These are phyloP conservation scores for Yamadazyma sp. DNA, from an alignment of 805 yeast species.

Conservation along the genomic window DNA sequence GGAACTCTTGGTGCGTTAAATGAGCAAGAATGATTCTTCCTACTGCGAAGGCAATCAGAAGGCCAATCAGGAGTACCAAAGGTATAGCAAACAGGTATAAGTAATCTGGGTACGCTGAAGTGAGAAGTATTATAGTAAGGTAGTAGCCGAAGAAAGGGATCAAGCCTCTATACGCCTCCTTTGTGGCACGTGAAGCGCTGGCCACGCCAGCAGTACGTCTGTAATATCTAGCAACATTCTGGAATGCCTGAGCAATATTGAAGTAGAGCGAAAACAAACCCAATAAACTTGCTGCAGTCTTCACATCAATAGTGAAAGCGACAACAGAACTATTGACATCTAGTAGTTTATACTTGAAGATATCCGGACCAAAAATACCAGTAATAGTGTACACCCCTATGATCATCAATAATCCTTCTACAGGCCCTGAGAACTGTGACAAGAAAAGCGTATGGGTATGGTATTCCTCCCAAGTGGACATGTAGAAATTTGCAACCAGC, in stretches of 20 bases:
- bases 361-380: slow-evolving; percentile 65
- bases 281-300: slow-evolving; percentile 31
- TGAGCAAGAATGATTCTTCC: slow-evolving; percentile 89
- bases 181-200: slow-evolving; percentile 34
- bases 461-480: slow-evolving; percentile 94
- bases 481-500: slow-evolving; percentile 74
- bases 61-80: slow-evolving; percentile 66
- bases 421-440: slow-evolving; percentile 87
- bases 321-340: slow-evolving; percentile 35
- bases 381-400: slow-evolving; percentile 55
- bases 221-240: slow-evolving; percentile 54
- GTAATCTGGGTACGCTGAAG: slow-evolving; percentile 52
- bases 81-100: slow-evolving; percentile 50
- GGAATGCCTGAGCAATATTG: slow-evolving; percentile 68
- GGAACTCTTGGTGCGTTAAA: slow-evolving; percentile 76
- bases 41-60: slow-evolving; percentile 79
- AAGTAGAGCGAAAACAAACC: slow-evolving; percentile 57
- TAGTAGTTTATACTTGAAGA: slow-evolving; percentile 54
- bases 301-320: slow-evolving; percentile 26
- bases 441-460: slow-evolving; percentile 82
- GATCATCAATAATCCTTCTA: slow-evolving; percentile 82
- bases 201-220: slow-evolving; percentile 23
- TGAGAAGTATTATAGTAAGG: slow-evolving; percentile 46
- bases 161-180: slow-evolving; percentile 51
- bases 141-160: slow-evolving; percentile 66